phyloP scores from a whole-genome alignment of 192 early-diverging fungal genomes.

The Gonapodya prolifera region DNA sequence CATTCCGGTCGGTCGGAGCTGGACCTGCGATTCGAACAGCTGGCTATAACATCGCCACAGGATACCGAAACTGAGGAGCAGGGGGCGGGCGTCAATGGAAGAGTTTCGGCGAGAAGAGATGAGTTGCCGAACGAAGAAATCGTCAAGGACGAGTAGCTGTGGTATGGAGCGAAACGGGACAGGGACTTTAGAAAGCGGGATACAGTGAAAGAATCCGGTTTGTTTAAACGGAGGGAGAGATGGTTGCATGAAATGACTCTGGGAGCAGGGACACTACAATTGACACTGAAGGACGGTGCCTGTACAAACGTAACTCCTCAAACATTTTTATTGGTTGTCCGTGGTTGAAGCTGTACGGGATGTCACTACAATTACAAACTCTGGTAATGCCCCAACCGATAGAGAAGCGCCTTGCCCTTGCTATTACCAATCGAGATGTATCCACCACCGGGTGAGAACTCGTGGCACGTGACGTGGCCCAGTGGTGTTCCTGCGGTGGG shows the following conservation, averaged over 20 bases:
- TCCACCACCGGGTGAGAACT: conserved; percentile 85
- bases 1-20: not conserved
- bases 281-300: too few relatives aligned
- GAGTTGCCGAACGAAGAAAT: too few relatives aligned
- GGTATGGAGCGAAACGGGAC: too few relatives aligned
- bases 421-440: conserved; percentile 85
- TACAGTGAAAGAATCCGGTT: too few relatives aligned
- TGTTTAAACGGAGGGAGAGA: too few relatives aligned
- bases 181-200: too few relatives aligned
- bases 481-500: conserved; percentile 73
- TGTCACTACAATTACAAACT: not conserved
- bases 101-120: not conserved
- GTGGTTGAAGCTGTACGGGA: not conserved
- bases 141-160: too few relatives aligned
- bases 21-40: not conserved
- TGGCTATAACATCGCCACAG: not conserved
- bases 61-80: not conserved
- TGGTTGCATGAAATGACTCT: too few relatives aligned
- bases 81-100: too few relatives aligned
- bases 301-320: not conserved
- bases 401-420: conserved; percentile 78
- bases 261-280: too few relatives aligned
- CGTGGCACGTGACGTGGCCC: conserved; percentile 60
- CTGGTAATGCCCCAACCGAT: conserved; percentile 33
- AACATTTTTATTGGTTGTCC: not conserved